Base-by-base conservation (phyloP, 129 eudicot species). In the Solidago caesia region DNA sequence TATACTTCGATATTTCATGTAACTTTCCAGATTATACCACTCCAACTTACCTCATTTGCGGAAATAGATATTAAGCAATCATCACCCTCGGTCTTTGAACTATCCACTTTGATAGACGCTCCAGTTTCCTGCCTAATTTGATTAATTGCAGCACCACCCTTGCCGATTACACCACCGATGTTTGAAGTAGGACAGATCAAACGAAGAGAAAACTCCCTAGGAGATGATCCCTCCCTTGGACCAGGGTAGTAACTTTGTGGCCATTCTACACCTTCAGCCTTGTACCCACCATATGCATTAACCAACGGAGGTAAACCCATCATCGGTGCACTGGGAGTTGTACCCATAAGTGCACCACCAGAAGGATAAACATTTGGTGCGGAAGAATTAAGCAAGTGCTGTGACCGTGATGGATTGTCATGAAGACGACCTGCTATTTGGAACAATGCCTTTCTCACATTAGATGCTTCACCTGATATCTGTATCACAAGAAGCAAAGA, bases 101-200 rank as follows among this genome's bases (percentile, higher is more conserved):
- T 94, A 71, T 94, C 96, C 57, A 91, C 99, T 75, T 91, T 94
- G 13, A 94, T 83, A 62, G 65, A 65, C 39, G 99, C 99, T 7
- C 97, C 83, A 45, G 99, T 83, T 74, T 94, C 99, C 73, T 91
- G 97, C 61, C 99, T 89, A 46, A 94, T 89, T 78, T 94, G 97
- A 82, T 94, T 94, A 58, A 94, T 94, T 61, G 89, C 88, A 7
- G 78, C 77, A 79, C 99, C 99, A 75, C 90, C 90, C 77, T 94
- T 94, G 45, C 99, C 99, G 64, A 94, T 94, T 41, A 94, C 97
- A 79, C 89, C 93, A 58, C 99, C 99, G 73, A 94, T 89, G 68
- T 89, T 91, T 53, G 87, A 87, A 74, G 91, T 91, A n/a, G 94
- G 96, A 62, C 99, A 94, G 16, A 91, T 85, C 78, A 94, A 77